Evolutionary conservation across 495 filamentous ascomycete species (phyloP).

Genomic region (Hypoxylon cercidicola): DNA sequence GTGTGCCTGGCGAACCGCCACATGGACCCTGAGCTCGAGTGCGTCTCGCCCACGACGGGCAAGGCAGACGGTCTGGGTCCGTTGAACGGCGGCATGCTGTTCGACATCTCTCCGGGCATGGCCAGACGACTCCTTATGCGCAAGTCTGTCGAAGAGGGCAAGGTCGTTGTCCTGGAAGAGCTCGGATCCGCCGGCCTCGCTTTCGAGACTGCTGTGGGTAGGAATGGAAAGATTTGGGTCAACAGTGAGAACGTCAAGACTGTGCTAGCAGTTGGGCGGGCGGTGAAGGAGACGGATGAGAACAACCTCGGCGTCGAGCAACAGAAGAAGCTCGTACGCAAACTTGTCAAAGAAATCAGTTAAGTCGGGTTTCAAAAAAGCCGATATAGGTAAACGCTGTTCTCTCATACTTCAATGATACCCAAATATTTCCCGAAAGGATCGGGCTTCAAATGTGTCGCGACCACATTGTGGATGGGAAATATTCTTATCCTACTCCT

Average conservation of each 20-base stretch:
- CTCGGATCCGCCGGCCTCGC: conserved; percentile 78
- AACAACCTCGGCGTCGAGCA: conserved; percentile 71
- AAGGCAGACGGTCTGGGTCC: conserved; percentile 90
- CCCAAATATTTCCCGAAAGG: conserved; percentile 23
- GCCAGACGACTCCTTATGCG: conserved; percentile 78
- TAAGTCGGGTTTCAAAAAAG: conserved; percentile 35
- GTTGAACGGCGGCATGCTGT: conserved; percentile 86
- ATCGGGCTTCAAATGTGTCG: not conserved
- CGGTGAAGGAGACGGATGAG: conserved; percentile 79
- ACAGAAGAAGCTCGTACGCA: conserved; percentile 83
- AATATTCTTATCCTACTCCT: too few species aligned
- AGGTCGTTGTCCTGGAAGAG: conserved; percentile 81
- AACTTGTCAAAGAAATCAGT: conserved; percentile 61
- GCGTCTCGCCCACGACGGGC: conserved; percentile 84
- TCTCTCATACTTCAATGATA: conserved; percentile 40
- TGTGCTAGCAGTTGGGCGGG: conserved; percentile 78
- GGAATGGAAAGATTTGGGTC: conserved; percentile 95
- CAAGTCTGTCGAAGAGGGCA: conserved; percentile 69
- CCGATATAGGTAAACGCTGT: conserved; percentile 10
- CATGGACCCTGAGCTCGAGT: conserved; percentile 90
- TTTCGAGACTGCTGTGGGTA: conserved; percentile 94
- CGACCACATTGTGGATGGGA: too few species aligned
- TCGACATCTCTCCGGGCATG: conserved; percentile 81
- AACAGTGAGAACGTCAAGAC: conserved; percentile 75
- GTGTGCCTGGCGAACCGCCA: conserved; percentile 77